Percentiles rank a stretch among this genome's conserved stretches.
These are phyloP conservation scores for Citrus trifoliata DNA, from an alignment of 345 rosid species.

Conservation along the genomic window DNA sequence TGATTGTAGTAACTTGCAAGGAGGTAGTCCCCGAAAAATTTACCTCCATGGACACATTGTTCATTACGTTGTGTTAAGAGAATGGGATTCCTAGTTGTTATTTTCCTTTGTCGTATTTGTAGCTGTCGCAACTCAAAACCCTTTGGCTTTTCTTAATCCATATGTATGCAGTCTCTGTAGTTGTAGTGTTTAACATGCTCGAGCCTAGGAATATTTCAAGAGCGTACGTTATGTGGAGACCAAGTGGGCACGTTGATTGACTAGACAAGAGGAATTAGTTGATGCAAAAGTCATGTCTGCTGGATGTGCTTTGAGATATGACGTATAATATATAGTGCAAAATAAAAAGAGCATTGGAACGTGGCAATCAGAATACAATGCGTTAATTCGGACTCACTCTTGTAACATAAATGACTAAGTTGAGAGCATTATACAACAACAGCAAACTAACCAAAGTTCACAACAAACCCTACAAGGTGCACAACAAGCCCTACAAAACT, in stretches of 20 bases:
- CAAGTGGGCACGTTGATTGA: conserved; percentile 46
- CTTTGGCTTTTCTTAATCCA: neutral
- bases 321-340: no score
- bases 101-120: neutral
- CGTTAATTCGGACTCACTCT: neutral
- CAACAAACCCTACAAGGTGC: no score
- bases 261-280: conserved; percentile 12
- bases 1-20: conserved; percentile 15
- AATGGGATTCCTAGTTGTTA: no score
- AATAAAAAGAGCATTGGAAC: no score
- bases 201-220: conserved; percentile 44
- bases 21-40: conserved; percentile 28
- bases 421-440: neutral
- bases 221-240: conserved; percentile 34
- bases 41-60: conserved; percentile 37
- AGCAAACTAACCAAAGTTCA: no score
- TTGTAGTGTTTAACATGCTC: neutral
- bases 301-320: no score
- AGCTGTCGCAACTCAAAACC: neutral
- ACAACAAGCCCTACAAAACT: no score
- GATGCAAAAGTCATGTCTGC: neutral
- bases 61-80: conserved; percentile 19
- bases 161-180: neutral
- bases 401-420: neutral
- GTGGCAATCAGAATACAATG: no score